Evolutionary conservation across 768 basidiomycete species (phyloP).

Genomic region (Rubroboletus pulcherrimus): DNA sequence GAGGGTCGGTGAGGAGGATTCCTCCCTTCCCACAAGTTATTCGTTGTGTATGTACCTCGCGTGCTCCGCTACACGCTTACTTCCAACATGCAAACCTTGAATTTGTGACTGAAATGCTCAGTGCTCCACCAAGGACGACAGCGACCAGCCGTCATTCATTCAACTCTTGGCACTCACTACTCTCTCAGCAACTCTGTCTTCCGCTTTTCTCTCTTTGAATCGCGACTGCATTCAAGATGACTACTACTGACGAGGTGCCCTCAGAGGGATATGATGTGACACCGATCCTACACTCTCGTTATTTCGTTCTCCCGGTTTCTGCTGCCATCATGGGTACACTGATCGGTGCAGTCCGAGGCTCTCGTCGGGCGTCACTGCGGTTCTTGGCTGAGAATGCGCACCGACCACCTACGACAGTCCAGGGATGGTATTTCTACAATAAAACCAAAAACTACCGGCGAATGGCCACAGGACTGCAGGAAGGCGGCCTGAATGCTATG

Average conservation of each 20-base stretch:
- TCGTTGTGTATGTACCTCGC: background rate
- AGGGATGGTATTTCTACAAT: slow-evolving; percentile 95
- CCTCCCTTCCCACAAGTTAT: background rate
- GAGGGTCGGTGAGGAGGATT: background rate
- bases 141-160: background rate
- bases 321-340: slow-evolving; percentile 60
- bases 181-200: background rate
- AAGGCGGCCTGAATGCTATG: slow-evolving; percentile 54
- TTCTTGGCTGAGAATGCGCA: slow-evolving; percentile 95
- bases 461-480: slow-evolving; percentile 66
- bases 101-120: background rate
- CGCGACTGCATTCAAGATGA: slow-evolving; percentile 14
- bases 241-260: slow-evolving; percentile 3
- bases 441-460: slow-evolving; percentile 94
- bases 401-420: slow-evolving; percentile 75
- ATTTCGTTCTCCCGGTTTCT: slow-evolving; percentile 57
- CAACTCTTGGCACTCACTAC: background rate
- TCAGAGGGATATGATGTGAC: slow-evolving; percentile 26
- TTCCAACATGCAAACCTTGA: background rate
- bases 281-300: slow-evolving; percentile 40
- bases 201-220: background rate
- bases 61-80: background rate
- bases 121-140: background rate
- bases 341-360: slow-evolving; percentile 72
- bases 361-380: slow-evolving; percentile 64